Percentiles rank a stretch among this genome's conserved stretches.
Conservation (phyloP, 2,329 filamentous ascomycete genomes). For the Diaporthe nobilis region DNA sequence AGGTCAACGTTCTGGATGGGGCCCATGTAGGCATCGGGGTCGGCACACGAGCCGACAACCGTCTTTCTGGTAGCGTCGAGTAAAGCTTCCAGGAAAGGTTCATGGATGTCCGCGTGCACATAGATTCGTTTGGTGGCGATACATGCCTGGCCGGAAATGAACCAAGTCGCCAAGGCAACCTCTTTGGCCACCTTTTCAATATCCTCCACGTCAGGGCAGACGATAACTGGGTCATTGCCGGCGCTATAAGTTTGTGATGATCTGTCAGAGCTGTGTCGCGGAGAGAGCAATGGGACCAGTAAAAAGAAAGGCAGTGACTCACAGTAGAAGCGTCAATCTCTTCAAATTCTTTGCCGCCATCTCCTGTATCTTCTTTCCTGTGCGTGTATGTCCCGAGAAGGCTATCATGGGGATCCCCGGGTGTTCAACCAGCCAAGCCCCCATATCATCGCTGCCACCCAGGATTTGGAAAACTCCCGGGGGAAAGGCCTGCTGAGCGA, state of each 20-base stretch:
- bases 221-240: slow-evolving; percentile 2
- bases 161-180: slow-evolving; percentile 10
- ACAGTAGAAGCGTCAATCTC: slow-evolving; percentile 18
- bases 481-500: slow-evolving; percentile 1
- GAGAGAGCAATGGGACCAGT: neutral
- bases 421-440: slow-evolving; percentile 10
- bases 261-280: neutral
- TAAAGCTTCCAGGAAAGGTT: neutral
- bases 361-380: slow-evolving; percentile 12
- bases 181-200: slow-evolving; percentile 3
- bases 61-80: neutral
- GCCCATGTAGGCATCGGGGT: neutral
- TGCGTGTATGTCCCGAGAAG: neutral
- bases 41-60: neutral
- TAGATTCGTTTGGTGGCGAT: slow-evolving; percentile 22
- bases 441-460: slow-evolving; percentile 15
- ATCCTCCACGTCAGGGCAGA: slow-evolving; percentile 3
- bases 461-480: neutral
- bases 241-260: neutral
- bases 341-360: slow-evolving; percentile 12
- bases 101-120: neutral
- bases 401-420: neutral
- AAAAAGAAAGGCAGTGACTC: neutral
- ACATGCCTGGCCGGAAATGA: slow-evolving; percentile 8
- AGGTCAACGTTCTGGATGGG: slow-evolving; percentile 13